Evolutionary conservation across 2,329 filamentous ascomycete species (phyloP).

Genomic region (Microdochium paspali): DNA sequence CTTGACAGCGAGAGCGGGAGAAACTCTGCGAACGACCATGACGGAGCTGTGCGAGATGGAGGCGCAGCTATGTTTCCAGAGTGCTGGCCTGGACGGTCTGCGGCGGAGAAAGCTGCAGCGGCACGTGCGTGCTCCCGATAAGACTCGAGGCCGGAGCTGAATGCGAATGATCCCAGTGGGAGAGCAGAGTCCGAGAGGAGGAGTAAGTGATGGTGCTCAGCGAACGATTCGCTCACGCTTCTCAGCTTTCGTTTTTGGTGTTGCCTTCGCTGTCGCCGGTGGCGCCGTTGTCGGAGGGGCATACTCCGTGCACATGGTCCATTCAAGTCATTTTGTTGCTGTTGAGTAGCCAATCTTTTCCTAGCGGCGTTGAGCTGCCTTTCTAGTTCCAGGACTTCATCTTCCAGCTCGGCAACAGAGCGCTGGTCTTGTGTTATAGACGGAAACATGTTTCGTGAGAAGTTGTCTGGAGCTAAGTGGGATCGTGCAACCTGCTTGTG

Average conservation of each 20-base stretch:
- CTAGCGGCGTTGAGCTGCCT: slow-evolving; percentile 34
- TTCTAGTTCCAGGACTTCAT: slow-evolving; percentile 53
- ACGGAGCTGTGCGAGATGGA: no score
- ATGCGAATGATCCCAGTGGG: slow-evolving; percentile 78
- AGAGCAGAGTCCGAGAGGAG: slow-evolving; percentile 74
- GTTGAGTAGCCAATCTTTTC: slow-evolving; percentile 7
- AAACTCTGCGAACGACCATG: slow-evolving; percentile 52
- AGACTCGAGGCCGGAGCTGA: slow-evolving; percentile 74
- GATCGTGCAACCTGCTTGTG: no score
- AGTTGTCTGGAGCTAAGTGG: neutral
- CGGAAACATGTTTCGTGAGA: neutral
- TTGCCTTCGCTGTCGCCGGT: neutral
- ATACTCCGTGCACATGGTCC: neutral
- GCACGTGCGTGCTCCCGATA: slow-evolving; percentile 59
- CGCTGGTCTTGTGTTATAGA: neutral
- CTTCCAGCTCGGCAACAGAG: slow-evolving; percentile 25
- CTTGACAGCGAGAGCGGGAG: slow-evolving; percentile 61
- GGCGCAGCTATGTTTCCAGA: no score
- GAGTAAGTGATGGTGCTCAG: slow-evolving; percentile 57
- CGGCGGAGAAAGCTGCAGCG: slow-evolving; percentile 2
- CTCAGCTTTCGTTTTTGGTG: slow-evolving; percentile 1
- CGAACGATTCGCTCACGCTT: slow-evolving; percentile 5
- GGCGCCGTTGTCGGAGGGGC: neutral
- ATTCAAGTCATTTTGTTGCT: slow-evolving; percentile 2
- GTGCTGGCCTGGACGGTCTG: no score